Evolutionary conservation across 2,329 filamentous ascomycete genomes (phyloP), one percentile per base, ranked within the genome.

Genomic region (Sarocladium kiliense): DNA sequence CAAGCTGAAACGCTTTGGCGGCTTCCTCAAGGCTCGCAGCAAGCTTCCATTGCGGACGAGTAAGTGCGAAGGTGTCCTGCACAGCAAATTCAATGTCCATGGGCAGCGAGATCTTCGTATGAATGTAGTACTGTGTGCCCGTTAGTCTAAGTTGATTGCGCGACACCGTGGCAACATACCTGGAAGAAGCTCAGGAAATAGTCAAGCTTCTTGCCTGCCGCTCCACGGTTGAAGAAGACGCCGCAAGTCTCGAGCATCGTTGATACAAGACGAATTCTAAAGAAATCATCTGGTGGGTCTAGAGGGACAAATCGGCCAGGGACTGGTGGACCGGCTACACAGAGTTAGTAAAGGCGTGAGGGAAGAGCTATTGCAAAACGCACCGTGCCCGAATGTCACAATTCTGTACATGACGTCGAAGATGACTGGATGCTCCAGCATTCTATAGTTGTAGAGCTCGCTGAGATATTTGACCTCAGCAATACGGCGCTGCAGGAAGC

Each of bases 41-140:
- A 45, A 97, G 76, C 70, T 94, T 95, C 94, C 93, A 99, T 66
- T 97, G 89, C 3, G 94, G 93, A 47, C 94, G 83, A 12, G 91
- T 87, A 32, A 91, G 74, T 25, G 87, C 85, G 71, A 89, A 97
- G 0, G 89, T 92, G 68, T 99, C 94, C 68, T 97, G 92, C 6
- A 99, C 83, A 45, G 97, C 86, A 68, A 99, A 99, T 57, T 99
- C 94, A 47, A 97, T 89, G 61, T 99, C 94, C 90, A 99, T 95
- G 0, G 95, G 94, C 37, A 97, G 73, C 0, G 88, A 80, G 19
- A 93, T 85, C 71, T 99, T 99, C 19, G 89, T 91, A 64, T 88
- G 86, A 62, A 97, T 87, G 71, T 99, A 99, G 70, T 97, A 97
- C 39, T 81, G n/a, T 42, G 50, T n/a, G 44, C 58, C 47, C 55